Evolutionary conservation across 306 rosid species (phyloP).

Genomic region (Oxytropis ochrocephala): DNA sequence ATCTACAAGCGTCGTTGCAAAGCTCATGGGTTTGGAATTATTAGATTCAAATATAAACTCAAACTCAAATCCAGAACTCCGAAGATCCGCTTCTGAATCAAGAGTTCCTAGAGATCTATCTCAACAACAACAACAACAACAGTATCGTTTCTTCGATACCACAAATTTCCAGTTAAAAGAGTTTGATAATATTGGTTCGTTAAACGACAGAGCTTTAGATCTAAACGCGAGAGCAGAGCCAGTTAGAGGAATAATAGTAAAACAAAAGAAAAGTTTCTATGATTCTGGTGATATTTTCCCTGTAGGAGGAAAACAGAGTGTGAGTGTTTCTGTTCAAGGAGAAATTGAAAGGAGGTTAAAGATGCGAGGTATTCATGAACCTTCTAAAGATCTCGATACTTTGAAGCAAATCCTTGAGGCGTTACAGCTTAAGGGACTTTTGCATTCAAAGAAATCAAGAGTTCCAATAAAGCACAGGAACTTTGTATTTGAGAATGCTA

Average conservation of each 20-base stretch:
- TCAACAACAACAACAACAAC: background rate
- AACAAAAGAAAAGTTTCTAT: slow-evolving; percentile 63
- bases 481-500: slow-evolving; percentile 31
- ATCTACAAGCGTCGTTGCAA: slow-evolving; percentile 87
- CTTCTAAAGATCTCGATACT: slow-evolving; percentile 66
- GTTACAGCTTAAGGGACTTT: slow-evolving; percentile 81
- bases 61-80: slow-evolving; percentile 40
- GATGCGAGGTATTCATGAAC: slow-evolving; percentile 76
- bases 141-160: slow-evolving; percentile 47
- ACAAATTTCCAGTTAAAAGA: slow-evolving; percentile 32
- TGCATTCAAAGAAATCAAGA: slow-evolving; percentile 50
- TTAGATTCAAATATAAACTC: slow-evolving; percentile 40
- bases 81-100: slow-evolving; percentile 89
- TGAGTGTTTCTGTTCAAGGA: slow-evolving; percentile 35
- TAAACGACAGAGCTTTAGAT: slow-evolving; percentile 14
- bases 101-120: slow-evolving; percentile 57
- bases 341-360: slow-evolving; percentile 70
- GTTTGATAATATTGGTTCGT: background rate
- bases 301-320: slow-evolving; percentile 47
- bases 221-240: slow-evolving; percentile 20
- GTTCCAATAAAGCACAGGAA: slow-evolving; percentile 28
- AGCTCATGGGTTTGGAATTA: slow-evolving; percentile 79
- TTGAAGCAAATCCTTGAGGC: slow-evolving; percentile 77
- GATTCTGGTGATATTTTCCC: slow-evolving; percentile 79
- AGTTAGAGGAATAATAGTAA: slow-evolving; percentile 36